Evolutionary conservation across 2,329 filamentous ascomycete species (phyloP).

Genomic region (Colletotrichum liaoningense): DNA sequence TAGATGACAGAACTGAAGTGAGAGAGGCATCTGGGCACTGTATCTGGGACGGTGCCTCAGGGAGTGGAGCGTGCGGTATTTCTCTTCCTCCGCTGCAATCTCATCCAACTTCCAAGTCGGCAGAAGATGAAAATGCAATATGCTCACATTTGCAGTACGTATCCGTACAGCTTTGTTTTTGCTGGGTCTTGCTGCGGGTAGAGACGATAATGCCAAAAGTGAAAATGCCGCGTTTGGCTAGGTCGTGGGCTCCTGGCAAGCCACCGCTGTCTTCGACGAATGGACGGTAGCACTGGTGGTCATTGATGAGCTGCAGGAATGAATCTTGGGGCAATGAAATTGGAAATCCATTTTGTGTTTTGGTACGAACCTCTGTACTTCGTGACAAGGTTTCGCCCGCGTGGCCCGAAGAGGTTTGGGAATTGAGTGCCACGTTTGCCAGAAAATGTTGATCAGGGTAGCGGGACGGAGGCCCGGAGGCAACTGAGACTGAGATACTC

Average conservation of each 20-base stretch:
- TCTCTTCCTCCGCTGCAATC: constrained; percentile 28
- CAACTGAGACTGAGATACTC: too few species aligned
- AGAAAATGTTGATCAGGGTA: not conserved
- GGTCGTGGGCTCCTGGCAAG: not conserved
- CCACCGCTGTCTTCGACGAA: not conserved
- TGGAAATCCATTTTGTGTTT: not conserved
- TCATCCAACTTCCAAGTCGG: constrained; percentile 14
- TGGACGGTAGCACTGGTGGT: too few species aligned
- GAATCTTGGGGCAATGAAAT: constrained; percentile 3
- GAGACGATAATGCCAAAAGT: constrained; percentile 5
- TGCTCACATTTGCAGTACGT: not conserved
- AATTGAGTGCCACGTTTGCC: not conserved
- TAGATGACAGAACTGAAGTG: not conserved
- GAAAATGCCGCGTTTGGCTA: constrained; percentile 32
- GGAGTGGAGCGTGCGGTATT: constrained; percentile 33
- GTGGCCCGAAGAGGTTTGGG: constrained; percentile 10
- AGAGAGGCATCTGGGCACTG: constrained; percentile 13
- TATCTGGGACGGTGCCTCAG: constrained; percentile 16
- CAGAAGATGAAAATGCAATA: not conserved
- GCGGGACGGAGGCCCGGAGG: not conserved
- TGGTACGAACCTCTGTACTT: too few species aligned
- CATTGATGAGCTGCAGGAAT: constrained; percentile 4
- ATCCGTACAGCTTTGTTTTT: constrained; percentile 7
- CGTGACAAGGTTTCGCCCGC: not conserved
- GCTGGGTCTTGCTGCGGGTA: constrained; percentile 19